Base-by-base conservation (phyloP, 2,329 filamentous ascomycete species). In the Leptosphaerulina australis region DNA sequence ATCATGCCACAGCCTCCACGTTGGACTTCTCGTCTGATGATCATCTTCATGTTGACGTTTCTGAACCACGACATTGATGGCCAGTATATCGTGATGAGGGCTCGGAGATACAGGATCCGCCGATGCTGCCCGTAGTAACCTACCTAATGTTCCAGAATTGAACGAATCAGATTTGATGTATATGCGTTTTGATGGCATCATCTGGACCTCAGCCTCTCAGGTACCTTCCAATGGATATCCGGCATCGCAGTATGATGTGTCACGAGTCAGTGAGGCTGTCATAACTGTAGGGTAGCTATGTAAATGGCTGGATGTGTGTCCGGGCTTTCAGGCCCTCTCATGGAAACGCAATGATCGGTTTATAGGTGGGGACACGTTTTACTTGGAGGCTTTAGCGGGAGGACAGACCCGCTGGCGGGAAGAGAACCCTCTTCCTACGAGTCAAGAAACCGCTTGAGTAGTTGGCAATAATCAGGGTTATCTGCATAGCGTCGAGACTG, bases 361-460 rank as follows among this genome's bases (percentile, higher is more conserved):
- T 17, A 43, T 30, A 29, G 20, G 48, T 51, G 48, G 41, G 36
- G 36, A 46, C 41, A 10, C 18, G 31, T 41, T 43, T 46, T 20
- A 46, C 48, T 8, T 43, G 21, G 37, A 29, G 37, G 15, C 25
- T 33, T 18, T 37, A 37, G 37, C 37, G 41, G 41, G 43, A 51
- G 48, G 48, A 46, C 48, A 38, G 36, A 51, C 41, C 48, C 48
- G 41, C 26, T 20, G n/a, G 31, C 37, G 48, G 43, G 31, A 46
- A 10, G 4, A 34, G 18, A 3, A 10, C 15, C 7, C 28, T 15
- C 8, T 15, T 2, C 1, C 3, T 10, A 41, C 34, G 30, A 51
- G n/a, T 46, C 40, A 36, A 12, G 8, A 12, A 21, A 20, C 15
- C 3, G 15, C 12, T 17, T 5, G 7, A 14, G 17, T 7, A 18